Evolutionary conservation across 2,329 filamentous ascomycete species (phyloP), one percentile per base, ranked within the genome.

Genomic region (Fusarium brachygibbosum): DNA sequence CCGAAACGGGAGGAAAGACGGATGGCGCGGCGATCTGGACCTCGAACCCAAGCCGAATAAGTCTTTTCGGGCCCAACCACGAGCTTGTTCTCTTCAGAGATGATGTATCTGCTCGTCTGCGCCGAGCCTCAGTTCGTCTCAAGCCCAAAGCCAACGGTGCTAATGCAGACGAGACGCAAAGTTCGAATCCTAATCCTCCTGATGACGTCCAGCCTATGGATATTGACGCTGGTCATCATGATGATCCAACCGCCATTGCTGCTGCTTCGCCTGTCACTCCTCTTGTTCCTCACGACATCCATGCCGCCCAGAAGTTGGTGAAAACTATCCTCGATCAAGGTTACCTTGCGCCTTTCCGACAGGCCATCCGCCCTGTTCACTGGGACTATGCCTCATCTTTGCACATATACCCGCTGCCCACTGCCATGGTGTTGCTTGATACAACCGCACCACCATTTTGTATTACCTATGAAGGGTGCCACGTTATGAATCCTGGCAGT

Each of bases 281-380:
- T 55, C 53, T 70, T 32, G 59, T 85, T 32, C 79, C 83, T 16
- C 81, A 86, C 63, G 87, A 89, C 66, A 75, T 87, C 21, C 84
- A 84, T 55, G 84, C 87, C 9, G 91, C 92, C 10, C 87, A 91
- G 60, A 92, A 93, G 71, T 86, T 98, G 2, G 94, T 97, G 74
- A 97, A 97, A 77, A 97, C 95, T 0, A 79, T 99, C 12, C 86
- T 99, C 10, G 94, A 97, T 72, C 96, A 99, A 80, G 93, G 93
- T 7, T 92, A 93, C 69, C 86, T 99, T 13, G 90, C 92, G 0
- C 96, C 96, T 0, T 99, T 98, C 79, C 90, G 93, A 0, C 86
- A 94, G n/a, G 82, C 88, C 0, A 85, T 88, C 32, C 88, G 95
- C 2, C 96, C 96, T 0, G 87, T 97, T 6, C 88, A 97, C 70